These are phyloP conservation scores for Parascedosporium putredinis DNA, from an alignment of 2,329 filamentous ascomycete species.

Conservation along the genomic window DNA sequence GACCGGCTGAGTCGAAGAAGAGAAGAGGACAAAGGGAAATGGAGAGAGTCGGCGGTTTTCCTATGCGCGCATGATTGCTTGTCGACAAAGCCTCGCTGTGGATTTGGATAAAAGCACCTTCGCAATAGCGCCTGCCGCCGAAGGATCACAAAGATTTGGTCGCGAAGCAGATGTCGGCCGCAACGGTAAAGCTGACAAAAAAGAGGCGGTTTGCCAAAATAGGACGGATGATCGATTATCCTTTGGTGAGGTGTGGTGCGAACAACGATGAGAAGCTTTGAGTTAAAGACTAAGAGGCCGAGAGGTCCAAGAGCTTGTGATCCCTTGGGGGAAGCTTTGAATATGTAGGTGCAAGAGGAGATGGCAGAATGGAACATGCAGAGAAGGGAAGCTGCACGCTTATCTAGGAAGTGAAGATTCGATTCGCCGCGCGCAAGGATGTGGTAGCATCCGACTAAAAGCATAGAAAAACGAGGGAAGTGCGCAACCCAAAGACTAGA, in stretches of 20 bases:
- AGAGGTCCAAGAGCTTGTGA: too few relatives aligned
- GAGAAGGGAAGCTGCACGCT: neutral
- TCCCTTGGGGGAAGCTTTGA: neutral
- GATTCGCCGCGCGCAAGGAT: too few relatives aligned
- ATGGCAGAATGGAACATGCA: constrained; percentile 5
- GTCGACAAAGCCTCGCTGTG: neutral
- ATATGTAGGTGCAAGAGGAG: neutral
- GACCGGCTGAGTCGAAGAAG: constrained; percentile 7
- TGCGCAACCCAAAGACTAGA: neutral
- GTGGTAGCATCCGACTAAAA: neutral
- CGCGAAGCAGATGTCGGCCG: neutral
- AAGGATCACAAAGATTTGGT: neutral
- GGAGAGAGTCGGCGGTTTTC: neutral
- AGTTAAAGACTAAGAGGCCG: too few relatives aligned
- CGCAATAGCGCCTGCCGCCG: neutral
- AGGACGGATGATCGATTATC: too few relatives aligned
- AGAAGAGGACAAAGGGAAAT: neutral
- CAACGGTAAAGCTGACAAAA: too few relatives aligned
- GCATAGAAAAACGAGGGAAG: neutral
- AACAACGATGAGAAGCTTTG: too few relatives aligned
- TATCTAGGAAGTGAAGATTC: constrained; percentile 5
- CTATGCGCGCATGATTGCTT: constrained; percentile 1
- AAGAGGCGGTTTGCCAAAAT: too few relatives aligned
- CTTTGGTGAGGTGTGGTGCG: too few relatives aligned
- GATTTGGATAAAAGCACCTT: neutral